Evolutionary conservation across 805 yeast genomes (phyloP), one percentile per base, ranked within the genome.

Genomic region (Kodamaea kakaduensis): DNA sequence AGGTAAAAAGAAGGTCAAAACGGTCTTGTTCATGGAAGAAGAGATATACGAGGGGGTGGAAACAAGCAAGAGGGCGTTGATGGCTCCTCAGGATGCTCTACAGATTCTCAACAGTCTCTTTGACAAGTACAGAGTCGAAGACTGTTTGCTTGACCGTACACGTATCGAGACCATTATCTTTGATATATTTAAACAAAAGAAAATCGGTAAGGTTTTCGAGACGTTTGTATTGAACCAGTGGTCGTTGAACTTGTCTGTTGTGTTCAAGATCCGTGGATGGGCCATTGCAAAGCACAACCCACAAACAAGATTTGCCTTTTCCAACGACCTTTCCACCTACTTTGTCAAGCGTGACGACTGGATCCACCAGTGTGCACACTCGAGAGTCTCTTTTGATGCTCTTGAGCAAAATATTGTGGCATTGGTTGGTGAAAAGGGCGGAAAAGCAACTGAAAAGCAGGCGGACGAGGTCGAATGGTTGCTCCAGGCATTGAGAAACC

Each of bases 191-290:
- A 55, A 77, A 48, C 73, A 63, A 17, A 79, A 80, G 51, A 77
- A 73, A 40, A 52, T 73, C 27, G 81, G 81, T 10, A 71, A 81
- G 5, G 66, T 73, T 29, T 56, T 80, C 36, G 57, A 58, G 39
- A 73, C 88, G 0, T 84, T 80, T 45, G 67, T 86, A 48, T 75
- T 82, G 13, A 77, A 81, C 37, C 93, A 87, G 56, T 83, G 85
- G 50, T 54, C 68, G 1, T 45, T 60, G 23, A 33, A 53, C 7
- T 22, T 25, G 25, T 33, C 69, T 5, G 41, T 67, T 13, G 69
- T 59, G 14, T 65, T 85, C 15, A 84, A 87, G 50, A 56, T 64
- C 27, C 60, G 65, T 18, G 60, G 50, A 3, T 67, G 71, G 71
- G 41, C 27, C 7, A 46, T 64, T 14, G 48, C 56, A 18, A 32